Evolutionary conservation across 2,329 filamentous ascomycete species (phyloP).

Genomic region (Aspergillus sergii): DNA sequence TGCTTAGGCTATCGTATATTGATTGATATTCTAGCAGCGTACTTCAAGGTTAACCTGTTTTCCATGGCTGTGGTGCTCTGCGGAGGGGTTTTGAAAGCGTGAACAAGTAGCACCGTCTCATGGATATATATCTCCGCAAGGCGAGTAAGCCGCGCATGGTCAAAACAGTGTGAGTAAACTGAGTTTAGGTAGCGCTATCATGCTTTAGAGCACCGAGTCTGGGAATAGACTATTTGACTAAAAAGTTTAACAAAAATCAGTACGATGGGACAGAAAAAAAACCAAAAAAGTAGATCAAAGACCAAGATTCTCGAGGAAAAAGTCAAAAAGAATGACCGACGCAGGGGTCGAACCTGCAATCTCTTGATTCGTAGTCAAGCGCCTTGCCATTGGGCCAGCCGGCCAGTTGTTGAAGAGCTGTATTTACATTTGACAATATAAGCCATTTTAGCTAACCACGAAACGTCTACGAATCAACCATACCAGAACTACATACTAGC

Average conservation of each 20-base stretch:
- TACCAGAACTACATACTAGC: neutral
- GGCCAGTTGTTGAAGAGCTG: neutral
- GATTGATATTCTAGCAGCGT: too few species aligned
- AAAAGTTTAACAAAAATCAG: neutral
- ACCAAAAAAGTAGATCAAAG: neutral
- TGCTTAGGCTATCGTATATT: too few species aligned
- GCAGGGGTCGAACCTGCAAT: constrained; percentile 52
- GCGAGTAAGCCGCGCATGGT: too few species aligned
- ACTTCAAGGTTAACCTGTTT: too few species aligned
- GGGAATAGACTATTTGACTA: too few species aligned
- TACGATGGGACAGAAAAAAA: neutral
- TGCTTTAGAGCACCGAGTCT: too few species aligned
- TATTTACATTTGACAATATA: neutral
- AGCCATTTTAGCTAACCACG: accelerated
- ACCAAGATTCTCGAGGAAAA: neutral
- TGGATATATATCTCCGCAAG: neutral
- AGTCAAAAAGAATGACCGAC: constrained; percentile 31
- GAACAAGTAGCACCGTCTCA: too few species aligned
- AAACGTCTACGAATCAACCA: neutral
- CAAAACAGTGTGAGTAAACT: too few species aligned
- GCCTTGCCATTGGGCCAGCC: constrained; percentile 7
- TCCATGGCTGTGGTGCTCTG: too few species aligned
- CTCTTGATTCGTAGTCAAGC: constrained; percentile 40
- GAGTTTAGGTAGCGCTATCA: too few species aligned
- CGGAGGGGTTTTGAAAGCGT: too few species aligned